These are phyloP conservation scores for Rhodomyrtus tomentosa DNA, from an alignment of 345 rosid species.

Conservation along the genomic window DNA sequence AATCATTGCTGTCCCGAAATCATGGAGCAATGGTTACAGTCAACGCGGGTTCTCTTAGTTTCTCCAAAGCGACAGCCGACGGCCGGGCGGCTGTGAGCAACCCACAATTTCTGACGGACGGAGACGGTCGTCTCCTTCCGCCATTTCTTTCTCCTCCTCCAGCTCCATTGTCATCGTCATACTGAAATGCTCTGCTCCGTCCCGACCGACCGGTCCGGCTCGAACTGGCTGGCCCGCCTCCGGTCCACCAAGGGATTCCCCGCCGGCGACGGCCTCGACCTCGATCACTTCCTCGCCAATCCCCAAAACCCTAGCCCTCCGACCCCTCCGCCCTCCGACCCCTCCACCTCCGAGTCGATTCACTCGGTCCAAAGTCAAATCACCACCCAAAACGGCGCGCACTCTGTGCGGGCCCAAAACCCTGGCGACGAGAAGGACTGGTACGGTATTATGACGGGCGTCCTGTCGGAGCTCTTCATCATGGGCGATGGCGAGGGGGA, in stretches of 20 bases:
- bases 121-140: background rate
- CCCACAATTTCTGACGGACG: background rate
- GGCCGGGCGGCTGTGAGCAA: background rate
- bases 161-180: background rate
- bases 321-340: conserved; percentile 17
- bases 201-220: conserved; percentile 37
- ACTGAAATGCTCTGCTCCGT: conserved; percentile 53
- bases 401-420: background rate
- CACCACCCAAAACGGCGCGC: background rate
- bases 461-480: conserved; percentile 76
- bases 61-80: background rate
- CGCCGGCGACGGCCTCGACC: conserved; percentile 37
- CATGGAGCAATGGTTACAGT: background rate
- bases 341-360: conserved; percentile 30
- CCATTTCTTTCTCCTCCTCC: background rate
- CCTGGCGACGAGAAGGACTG: conserved; percentile 18
- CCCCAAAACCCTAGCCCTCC: conserved; percentile 1
- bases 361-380: conserved; percentile 8
- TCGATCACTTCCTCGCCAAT: conserved; percentile 49
- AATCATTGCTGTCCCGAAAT: background rate
- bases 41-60: background rate
- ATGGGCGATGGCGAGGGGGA: conserved; percentile 20
- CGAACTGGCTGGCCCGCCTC: conserved; percentile 85
- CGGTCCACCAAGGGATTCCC: conserved; percentile 75
- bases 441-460: conserved; percentile 55